These are phyloP conservation scores for Stachybotrys elegans DNA, from an alignment of 2,329 filamentous ascomycete species.

Conservation along the genomic window DNA sequence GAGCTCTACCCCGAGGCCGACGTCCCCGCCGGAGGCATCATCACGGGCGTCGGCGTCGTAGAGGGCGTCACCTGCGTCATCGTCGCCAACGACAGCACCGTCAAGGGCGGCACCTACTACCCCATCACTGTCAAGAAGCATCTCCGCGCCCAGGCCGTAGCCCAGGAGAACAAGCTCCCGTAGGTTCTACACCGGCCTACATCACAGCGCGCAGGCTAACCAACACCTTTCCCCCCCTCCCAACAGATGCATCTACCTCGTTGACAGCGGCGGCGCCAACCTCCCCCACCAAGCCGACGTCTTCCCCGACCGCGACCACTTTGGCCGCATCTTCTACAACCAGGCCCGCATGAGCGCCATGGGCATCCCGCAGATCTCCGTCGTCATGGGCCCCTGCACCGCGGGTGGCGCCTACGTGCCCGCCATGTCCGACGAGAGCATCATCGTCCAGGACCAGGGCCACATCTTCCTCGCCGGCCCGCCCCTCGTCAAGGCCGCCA, in stretches of 20 bases:
- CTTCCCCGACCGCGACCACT: constrained; percentile 91
- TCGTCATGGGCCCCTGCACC: constrained; percentile 97
- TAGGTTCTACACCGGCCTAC: constrained; percentile 27
- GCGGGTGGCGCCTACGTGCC: constrained; percentile 94
- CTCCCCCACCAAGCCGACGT: constrained; percentile 93
- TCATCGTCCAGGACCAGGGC: constrained; percentile 94
- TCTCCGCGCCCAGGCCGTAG: constrained; percentile 83
- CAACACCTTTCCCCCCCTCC: constrained; percentile 5
- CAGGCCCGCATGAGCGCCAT: constrained; percentile 87
- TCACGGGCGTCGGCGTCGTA: constrained; percentile 86
- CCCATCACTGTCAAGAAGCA: constrained; percentile 98
- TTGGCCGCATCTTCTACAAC: constrained; percentile 97
- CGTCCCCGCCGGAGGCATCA: constrained; percentile 83
- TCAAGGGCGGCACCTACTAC: constrained; percentile 96
- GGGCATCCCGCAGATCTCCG: constrained; percentile 87
- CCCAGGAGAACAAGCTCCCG: constrained; percentile 76
- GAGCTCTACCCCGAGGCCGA: constrained; percentile 83
- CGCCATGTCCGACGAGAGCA: constrained; percentile 95
- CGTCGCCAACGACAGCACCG: constrained; percentile 92
- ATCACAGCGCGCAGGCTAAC: background rate
- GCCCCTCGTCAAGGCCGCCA: constrained; percentile 91
- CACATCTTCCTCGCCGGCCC: constrained; percentile 96
- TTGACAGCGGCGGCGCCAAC: constrained; percentile 93
- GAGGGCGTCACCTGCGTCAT: constrained; percentile 90
- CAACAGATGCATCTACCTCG: constrained; percentile 79